Conservation (phyloP, 805 yeast genomes). For the Pichia eremophila region DNA sequence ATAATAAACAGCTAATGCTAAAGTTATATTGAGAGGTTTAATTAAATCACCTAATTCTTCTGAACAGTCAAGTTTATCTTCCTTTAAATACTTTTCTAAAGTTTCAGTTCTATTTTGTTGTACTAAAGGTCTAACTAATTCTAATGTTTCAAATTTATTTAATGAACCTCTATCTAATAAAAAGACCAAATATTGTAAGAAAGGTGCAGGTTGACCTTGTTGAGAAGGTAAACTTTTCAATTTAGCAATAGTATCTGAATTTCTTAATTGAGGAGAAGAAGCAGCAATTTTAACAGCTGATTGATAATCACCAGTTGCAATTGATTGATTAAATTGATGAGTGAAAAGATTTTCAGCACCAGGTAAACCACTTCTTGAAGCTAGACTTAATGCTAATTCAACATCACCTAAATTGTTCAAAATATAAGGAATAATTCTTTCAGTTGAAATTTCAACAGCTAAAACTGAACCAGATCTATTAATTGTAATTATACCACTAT, state of each 20-base stretch:
- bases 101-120: conserved; percentile 91
- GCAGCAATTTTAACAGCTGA: conserved; percentile 97
- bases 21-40: conserved; percentile 73
- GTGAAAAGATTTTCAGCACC: conserved; percentile 91
- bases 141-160: conserved; percentile 88
- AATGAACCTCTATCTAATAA: conserved; percentile 86
- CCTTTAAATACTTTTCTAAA: conserved; percentile 93
- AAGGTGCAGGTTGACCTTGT: conserved; percentile 92
- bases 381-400: conserved; percentile 74
- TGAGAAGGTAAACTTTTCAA: conserved; percentile 84
- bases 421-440: conserved; percentile 81
- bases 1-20: conserved; percentile 86
- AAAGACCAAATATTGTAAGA: conserved; percentile 84
- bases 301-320: conserved; percentile 77
- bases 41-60: conserved; percentile 97
- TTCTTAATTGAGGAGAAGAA: conserved; percentile 83
- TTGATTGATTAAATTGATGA: conserved; percentile 82
- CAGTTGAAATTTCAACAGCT: conserved; percentile 80
- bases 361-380: conserved; percentile 92
- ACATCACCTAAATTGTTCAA: conserved; percentile 81
- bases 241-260: conserved; percentile 88
- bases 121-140: conserved; percentile 88
- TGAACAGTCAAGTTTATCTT: conserved; percentile 87
- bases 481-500: conserved; percentile 83
- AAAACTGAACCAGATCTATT: conserved; percentile 93